These are phyloP conservation scores for Saccharomycopsis hybrid DNA, from an alignment of 1,139 yeast genomes.

Conservation along the genomic window DNA sequence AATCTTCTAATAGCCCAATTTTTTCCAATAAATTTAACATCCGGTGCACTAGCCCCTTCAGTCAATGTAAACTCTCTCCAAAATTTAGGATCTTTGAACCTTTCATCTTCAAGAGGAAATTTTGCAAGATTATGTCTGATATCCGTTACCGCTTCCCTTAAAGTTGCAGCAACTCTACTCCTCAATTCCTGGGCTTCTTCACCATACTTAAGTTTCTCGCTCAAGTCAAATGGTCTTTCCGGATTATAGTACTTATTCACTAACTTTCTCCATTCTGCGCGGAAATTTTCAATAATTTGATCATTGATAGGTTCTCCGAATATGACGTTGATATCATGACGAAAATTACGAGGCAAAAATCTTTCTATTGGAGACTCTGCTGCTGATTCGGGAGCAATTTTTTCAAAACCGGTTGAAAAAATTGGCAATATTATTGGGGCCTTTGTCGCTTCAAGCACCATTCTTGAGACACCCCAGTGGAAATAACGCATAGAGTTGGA, in stretches of 20 bases:
- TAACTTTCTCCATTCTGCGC: slow-evolving; percentile 63
- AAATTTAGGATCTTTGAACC: slow-evolving; percentile 61
- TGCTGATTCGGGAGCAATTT: slow-evolving; percentile 73
- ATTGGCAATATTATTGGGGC: slow-evolving; percentile 91
- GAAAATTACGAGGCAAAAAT: slow-evolving; percentile 58
- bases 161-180: slow-evolving; percentile 59
- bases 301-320: slow-evolving; percentile 73
- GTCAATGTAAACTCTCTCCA: slow-evolving; percentile 62
- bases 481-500: slow-evolving; percentile 85
- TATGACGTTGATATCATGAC: slow-evolving; percentile 60
- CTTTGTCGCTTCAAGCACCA: slow-evolving; percentile 72
- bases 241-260: slow-evolving; percentile 48
- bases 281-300: slow-evolving; percentile 46
- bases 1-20: slow-evolving; percentile 75
- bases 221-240: slow-evolving; percentile 48
- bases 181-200: slow-evolving; percentile 56
- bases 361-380: slow-evolving; percentile 48
- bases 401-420: slow-evolving; percentile 80
- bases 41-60: slow-evolving; percentile 64
- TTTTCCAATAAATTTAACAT: slow-evolving; percentile 60
- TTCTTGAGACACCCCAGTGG: slow-evolving; percentile 90
- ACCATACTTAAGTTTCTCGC: slow-evolving; percentile 58
- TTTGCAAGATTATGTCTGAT: slow-evolving; percentile 45
- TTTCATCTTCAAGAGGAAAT: slow-evolving; percentile 44
- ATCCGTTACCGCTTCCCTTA: slow-evolving; percentile 57